phyloP scores from a whole-genome alignment of 2,329 filamentous ascomycete species.

The Colletotrichum navitas region DNA sequence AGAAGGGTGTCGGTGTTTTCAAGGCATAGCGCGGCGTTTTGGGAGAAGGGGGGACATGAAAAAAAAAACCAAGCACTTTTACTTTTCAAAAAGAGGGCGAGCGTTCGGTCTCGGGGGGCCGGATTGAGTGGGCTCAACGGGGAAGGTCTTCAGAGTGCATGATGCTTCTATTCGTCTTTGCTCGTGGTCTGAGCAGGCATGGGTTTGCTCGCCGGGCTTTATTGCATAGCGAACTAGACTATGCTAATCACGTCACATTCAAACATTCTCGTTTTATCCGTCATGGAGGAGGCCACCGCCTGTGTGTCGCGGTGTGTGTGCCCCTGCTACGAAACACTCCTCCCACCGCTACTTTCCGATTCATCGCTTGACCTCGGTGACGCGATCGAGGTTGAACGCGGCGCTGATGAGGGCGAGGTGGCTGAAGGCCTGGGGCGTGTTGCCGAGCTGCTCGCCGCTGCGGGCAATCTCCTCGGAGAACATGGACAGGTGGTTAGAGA shows the following conservation, averaged over 20 bases:
- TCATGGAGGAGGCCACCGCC: no score
- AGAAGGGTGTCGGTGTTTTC: constrained; percentile 23
- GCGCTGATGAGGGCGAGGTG: constrained; percentile 82
- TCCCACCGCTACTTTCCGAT: no score
- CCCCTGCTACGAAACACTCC: background rate
- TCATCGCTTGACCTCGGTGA: constrained; percentile 48
- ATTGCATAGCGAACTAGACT: background rate
- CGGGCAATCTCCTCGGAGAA: constrained; percentile 84
- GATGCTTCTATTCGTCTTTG: background rate
- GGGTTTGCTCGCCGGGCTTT: background rate
- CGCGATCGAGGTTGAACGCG: constrained; percentile 79
- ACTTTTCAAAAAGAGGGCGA: constrained; percentile 2
- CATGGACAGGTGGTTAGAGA: constrained; percentile 82
- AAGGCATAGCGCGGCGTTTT: constrained; percentile 43
- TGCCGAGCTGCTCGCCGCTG: constrained; percentile 82
- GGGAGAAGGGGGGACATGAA: background rate
- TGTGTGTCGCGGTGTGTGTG: background rate
- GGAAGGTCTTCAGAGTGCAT: background rate
- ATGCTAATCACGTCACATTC: background rate
- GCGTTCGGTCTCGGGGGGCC: constrained; percentile 2
- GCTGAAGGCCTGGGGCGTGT: constrained; percentile 84
- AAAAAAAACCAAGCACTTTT: background rate
- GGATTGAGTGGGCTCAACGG: background rate
- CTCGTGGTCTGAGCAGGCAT: background rate
- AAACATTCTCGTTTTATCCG: background rate